Conservation (phyloP, 805 yeast species). For the Wickerhamomyces queroliae region DNA sequence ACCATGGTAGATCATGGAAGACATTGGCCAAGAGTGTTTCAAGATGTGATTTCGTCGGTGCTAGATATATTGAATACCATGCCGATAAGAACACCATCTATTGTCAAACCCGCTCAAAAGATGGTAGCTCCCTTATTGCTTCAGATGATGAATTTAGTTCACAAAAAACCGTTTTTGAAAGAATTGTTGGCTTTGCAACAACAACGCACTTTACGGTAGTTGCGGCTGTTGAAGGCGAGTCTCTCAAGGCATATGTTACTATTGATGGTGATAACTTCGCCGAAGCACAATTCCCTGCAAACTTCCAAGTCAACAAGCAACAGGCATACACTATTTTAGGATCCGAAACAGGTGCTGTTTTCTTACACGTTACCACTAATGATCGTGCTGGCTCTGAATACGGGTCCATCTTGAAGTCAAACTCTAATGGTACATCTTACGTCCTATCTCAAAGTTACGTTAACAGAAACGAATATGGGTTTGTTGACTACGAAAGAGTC, state of each 20-base stretch:
- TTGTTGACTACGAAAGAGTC: constrained; percentile 82
- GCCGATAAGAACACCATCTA: constrained; percentile 46
- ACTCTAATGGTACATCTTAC: constrained; percentile 86
- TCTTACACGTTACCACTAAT: constrained; percentile 76
- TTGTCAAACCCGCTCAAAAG: constrained; percentile 46
- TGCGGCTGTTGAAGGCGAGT: constrained; percentile 49
- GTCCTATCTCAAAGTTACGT: constrained; percentile 63
- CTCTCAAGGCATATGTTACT: constrained; percentile 66
- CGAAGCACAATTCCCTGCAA: constrained; percentile 71
- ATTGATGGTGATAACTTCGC: constrained; percentile 78
- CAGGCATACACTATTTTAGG: constrained; percentile 79
- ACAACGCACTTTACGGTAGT: constrained; percentile 68
- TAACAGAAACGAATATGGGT: constrained; percentile 72
- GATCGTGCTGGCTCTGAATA: constrained; percentile 44
- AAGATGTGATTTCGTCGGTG: constrained; percentile 63
- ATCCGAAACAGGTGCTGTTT: constrained; percentile 64
- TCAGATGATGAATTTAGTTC: constrained; percentile 16
- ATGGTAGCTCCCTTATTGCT: constrained; percentile 24
- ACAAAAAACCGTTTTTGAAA: constrained; percentile 40
- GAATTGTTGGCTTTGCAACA: constrained; percentile 68
- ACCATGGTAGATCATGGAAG: constrained; percentile 61
- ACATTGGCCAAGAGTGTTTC: constrained; percentile 44
- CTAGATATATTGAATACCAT: constrained; percentile 31
- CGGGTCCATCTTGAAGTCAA: constrained; percentile 83
- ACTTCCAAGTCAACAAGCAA: constrained; percentile 51